Percentiles rank a stretch among this genome's conserved stretches.
Evolutionary conservation across 1,139 yeast genomes (phyloP).

Genomic region (Diutina neorugosa): DNA sequence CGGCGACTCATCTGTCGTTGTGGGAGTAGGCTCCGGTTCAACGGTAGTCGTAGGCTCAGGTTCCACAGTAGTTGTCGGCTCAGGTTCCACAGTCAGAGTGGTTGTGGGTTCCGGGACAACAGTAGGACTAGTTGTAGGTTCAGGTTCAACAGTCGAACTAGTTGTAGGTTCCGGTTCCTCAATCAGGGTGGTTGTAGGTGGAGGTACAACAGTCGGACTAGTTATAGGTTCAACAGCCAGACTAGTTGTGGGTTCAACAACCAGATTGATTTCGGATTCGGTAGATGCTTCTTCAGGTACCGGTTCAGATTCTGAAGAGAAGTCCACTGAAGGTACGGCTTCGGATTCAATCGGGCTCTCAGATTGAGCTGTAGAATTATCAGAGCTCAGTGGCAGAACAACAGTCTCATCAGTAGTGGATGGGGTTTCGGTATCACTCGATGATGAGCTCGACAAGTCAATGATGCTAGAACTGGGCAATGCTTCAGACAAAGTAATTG

Average conservation of each 20-base stretch:
- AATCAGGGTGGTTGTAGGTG: not conserved
- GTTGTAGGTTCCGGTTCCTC: not conserved
- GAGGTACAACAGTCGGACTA: not conserved
- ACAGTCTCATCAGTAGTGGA: not conserved
- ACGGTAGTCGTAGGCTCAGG: constrained; percentile 5
- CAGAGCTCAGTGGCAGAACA: not conserved
- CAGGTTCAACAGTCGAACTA: not conserved
- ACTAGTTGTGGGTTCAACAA: not conserved
- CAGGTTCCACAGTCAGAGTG: not conserved
- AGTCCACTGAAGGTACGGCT: not conserved
- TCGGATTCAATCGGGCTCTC: not conserved
- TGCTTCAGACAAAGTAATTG: no score
- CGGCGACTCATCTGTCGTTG: constrained; percentile 10
- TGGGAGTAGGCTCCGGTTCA: constrained; percentile 6
- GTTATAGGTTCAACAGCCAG: not conserved
- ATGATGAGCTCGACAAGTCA: not conserved
- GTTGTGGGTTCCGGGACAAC: not conserved
- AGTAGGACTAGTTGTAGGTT: not conserved
- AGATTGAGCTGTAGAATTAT: not conserved
- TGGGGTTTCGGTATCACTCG: not conserved
- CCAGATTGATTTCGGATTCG: not conserved
- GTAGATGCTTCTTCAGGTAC: not conserved
- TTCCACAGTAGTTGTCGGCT: constrained; percentile 5
- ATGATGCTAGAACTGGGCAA: no score
- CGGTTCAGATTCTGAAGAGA: not conserved